Evolutionary conservation across 2,329 filamentous ascomycete genomes (phyloP), one percentile per base, ranked within the genome.

Genomic region (Endothia cerciana): DNA sequence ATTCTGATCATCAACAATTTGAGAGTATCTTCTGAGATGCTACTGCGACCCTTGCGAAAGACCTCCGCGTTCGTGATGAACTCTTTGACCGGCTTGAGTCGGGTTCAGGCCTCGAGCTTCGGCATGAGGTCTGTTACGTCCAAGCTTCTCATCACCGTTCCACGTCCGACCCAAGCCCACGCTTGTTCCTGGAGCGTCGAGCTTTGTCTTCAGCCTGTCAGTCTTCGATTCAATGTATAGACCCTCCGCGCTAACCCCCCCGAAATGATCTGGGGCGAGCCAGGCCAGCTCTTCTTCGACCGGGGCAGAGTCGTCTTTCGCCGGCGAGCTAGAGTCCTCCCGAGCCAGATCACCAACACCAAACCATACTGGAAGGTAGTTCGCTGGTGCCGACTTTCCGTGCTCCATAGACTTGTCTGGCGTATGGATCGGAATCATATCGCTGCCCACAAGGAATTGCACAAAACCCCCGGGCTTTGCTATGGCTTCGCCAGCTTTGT

Each of bases 401-500:
- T 17, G 8, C n/a, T 4, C 53, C 15, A 1, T 36, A 41, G 19
- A 6, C 13, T 62, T 13, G 65, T 69, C 66, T 72, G 69, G 57
- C 73, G 77, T 64, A 80, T 77, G 49, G 30, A 17, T 58, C 47
- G 47, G 47, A 17, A 10, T 17, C 5, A 1, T 51, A 13, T 28
- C 36, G 22, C 58, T 60, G 4, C 62, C 64, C 28, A 86, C 80
- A 70, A 90, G 87, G 73, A 91, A 92, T 72, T 90, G 86, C 25
- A 94, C 83, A 58, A 78, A 84, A 17, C 90, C 87, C 8, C 89
- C 90, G 5, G 87, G 82, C 33, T 83, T 82, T 6, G 87, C 86
- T 64, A 91, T 82, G 55, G 86, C 84, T 10, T 82, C 81, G 7
- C 86, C 76, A 4, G 73, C 60, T 70, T 74, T 53, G 65, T 74